These are phyloP conservation scores for Paramecium bursaria DNA, from an alignment of 73 alveolate species.

Conservation along the genomic window DNA sequence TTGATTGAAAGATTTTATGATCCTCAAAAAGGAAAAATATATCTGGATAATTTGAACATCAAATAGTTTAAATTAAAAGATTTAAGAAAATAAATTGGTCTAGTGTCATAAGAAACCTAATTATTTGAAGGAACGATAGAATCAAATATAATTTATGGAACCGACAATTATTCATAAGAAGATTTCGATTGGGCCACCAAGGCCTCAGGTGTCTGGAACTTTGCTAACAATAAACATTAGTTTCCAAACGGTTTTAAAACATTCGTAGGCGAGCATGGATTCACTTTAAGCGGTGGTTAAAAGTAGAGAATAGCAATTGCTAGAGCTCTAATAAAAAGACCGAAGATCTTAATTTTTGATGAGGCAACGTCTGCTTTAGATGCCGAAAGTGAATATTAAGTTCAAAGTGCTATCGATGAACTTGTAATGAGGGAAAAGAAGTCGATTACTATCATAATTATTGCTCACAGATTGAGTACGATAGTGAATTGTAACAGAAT, in stretches of 20 bases:
- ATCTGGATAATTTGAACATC: slow-evolving; percentile 80
- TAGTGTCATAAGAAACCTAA: slow-evolving; percentile 88
- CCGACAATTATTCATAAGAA: slow-evolving; percentile 48
- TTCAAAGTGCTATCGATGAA: slow-evolving; percentile 64
- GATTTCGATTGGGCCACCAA: slow-evolving; percentile 66
- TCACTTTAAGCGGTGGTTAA: slow-evolving; percentile 68
- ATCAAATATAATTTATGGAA: slow-evolving; percentile 81
- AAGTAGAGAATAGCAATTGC: slow-evolving; percentile 73
- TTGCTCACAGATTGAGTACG: slow-evolving; percentile 81
- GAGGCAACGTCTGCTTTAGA: slow-evolving; percentile 78
- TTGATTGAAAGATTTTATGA: slow-evolving; percentile 82
- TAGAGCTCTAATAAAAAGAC: slow-evolving; percentile 73
- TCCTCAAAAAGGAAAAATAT: slow-evolving; percentile 82
- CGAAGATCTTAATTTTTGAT: slow-evolving; percentile 73
- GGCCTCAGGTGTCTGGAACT: slow-evolving; percentile 66
- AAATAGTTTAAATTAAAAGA: slow-evolving; percentile 73
- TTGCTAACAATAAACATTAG: slow-evolving; percentile 47
- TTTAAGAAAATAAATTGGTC: slow-evolving; percentile 81
- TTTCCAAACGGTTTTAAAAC: slow-evolving; percentile 71
- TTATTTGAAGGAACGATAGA: slow-evolving; percentile 84
- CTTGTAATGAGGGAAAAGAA: slow-evolving; percentile 50
- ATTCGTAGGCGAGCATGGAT: slow-evolving; percentile 77
- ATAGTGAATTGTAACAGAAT: slow-evolving; percentile 77
- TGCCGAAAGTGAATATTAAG: slow-evolving; percentile 72
- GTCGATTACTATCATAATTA: slow-evolving; percentile 68